Evolutionary conservation across 2,329 filamentous ascomycete genomes (phyloP), one percentile per base, ranked within the genome.

Genomic region (Pseudogymnoascus sp.): DNA sequence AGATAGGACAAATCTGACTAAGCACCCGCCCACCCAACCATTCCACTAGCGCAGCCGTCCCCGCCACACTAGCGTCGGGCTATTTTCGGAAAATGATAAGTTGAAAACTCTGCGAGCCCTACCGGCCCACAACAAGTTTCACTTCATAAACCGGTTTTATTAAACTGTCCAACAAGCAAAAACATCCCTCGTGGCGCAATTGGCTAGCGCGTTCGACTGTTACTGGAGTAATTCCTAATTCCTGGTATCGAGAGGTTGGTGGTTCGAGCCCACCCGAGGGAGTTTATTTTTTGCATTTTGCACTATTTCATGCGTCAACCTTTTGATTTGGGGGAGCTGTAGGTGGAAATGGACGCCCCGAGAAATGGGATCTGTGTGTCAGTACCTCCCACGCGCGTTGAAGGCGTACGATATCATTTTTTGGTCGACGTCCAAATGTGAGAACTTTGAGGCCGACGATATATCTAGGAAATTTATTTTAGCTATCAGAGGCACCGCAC

Each of bases 141-240:
- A 53, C 7, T 33, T 33, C 47, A 53, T 53, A 53, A 53, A 12
- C 47, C 28, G 12, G 47, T 12, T 53, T 53, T 53, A 53, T 6
- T 3, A 53, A 5, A 53, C 47, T 18, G 47, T 53, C 47, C 15
- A 8, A 18, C 47, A 53, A 33, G n/a, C 28, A 53, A 53, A 6
- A 53, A 53, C 25, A 30, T 53, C 47, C 47, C 47, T 53, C 47
- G 47, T 53, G 47, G 47, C 47, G 47, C 47, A 53, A 53, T 53
- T 53, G 47, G 47, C 47, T 53, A 53, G 47, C 47, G 47, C 47
- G 47, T 53, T 53, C 47, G 47, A 53, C 47, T 53, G 47, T 53
- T 53, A 53, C 7, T 20, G 5, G 43, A 50, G 3, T 25, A 25
- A 25, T 5, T 25, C 22, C 22, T 50, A 25, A 50, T 25, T 18